These are phyloP conservation scores for Botrytis elliptica DNA, from an alignment of 2,329 filamentous ascomycete species.

Conservation along the genomic window DNA sequence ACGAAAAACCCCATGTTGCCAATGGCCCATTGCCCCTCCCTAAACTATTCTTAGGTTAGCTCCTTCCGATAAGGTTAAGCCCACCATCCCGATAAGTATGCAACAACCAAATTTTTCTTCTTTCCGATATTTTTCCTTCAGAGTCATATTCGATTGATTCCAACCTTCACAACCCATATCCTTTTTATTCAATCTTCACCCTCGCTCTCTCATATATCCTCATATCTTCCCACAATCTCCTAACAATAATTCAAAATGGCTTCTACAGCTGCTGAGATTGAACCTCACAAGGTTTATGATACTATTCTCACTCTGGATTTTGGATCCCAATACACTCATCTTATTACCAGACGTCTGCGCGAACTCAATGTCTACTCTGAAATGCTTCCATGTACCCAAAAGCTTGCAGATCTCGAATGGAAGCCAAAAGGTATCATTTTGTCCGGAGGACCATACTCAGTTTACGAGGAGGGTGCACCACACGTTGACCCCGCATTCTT, in stretches of 20 bases:
- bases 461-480: constrained; percentile 75
- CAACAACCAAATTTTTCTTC: constrained; percentile 14
- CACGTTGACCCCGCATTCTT: constrained; percentile 83
- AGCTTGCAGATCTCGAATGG: constrained; percentile 72
- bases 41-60: constrained; percentile 3
- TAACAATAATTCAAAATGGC: neutral
- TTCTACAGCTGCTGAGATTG: constrained; percentile 20
- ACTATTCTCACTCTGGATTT: constrained; percentile 74
- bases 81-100: constrained; percentile 9
- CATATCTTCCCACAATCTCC: neutral
- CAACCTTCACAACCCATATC: neutral
- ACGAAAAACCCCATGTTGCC: constrained; percentile 7
- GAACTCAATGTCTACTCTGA: constrained; percentile 82
- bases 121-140: constrained; percentile 9
- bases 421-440: constrained; percentile 83
- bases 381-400: constrained; percentile 84
- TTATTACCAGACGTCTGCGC: constrained; percentile 65
- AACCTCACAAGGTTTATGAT: constrained; percentile 38
- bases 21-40: constrained; percentile 12
- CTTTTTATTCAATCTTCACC: neutral
- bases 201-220: neutral
- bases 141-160: neutral
- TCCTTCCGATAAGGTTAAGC: constrained; percentile 1
- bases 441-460: constrained; percentile 69
- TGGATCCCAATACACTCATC: constrained; percentile 69